Base-by-base conservation (phyloP, 2,329 filamentous ascomycete species). In the Diaporthe citriasiana region DNA sequence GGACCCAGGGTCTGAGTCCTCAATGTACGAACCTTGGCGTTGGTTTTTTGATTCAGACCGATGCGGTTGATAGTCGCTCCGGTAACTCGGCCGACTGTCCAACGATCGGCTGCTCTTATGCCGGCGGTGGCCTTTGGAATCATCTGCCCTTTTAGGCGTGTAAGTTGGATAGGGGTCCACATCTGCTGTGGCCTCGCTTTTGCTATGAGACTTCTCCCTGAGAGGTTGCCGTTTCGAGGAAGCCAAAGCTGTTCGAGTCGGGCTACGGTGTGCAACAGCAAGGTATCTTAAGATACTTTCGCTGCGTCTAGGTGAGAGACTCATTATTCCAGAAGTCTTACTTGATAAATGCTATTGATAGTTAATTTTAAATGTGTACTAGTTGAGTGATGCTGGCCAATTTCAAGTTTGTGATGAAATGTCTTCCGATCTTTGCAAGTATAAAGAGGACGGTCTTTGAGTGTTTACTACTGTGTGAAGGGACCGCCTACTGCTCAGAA, bases 1-100 rank as follows among this genome's bases (percentile, higher is more conserved):
- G 22, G 27, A 35, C 1, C 51, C 45, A 2, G 42, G 38, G 22
- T 66, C 60, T 12, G 40, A 47, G 27, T 65, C 60, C 12, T 66
- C 60, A 38, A 66, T 38, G 33, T 38, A 66, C 45, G 60, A 66
- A 51, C 42, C 60, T 51, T 27, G 30, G 22, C 45, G 60, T 25
- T 38, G 6, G 38, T 51, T 7, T n/a, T 66, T 25, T 51, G 60
- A 2, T 22, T 27, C 60, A 9, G 30, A 12, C 22, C 38, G 45
- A 13, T 27, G n/a, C 4, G 60, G 38, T 8, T 19, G 30, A 4
- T 10, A 33, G 6, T 66, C 45, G 19, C 30, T n/a, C 8, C 33
- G 38, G 13, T 51, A 51, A 10, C 60, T 66, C 13, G 22, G n/a
- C 3, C 60, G 60, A 25, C 19, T 10, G 15, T 66, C 60, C 7